A percentile compares a stretch with the other conserved stretches of the same genome.
Evolutionary conservation across 208 protist species (phyloP).

Genomic region (Porcisia deanei): DNA sequence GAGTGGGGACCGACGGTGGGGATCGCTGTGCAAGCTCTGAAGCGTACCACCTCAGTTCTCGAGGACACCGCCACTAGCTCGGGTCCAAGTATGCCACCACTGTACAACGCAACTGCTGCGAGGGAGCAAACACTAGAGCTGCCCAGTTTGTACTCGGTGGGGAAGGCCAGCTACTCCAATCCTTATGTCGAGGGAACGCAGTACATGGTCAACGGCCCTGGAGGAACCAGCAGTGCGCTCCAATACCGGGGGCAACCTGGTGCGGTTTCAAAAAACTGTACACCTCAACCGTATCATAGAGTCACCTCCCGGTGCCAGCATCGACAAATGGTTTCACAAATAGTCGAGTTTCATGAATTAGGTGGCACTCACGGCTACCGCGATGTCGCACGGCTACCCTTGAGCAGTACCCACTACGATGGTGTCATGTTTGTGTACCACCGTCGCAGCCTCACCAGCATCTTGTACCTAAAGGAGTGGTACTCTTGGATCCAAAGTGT

Average conservation of each 20-base stretch:
- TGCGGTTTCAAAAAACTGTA: neutral
- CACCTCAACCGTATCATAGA: neutral
- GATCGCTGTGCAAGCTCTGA: slow-evolving; percentile 51
- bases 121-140: neutral
- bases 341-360: slow-evolving; percentile 78
- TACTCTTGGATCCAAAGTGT: slow-evolving; percentile 44
- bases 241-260: slow-evolving; percentile 12
- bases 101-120: neutral
- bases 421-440: slow-evolving; percentile 84
- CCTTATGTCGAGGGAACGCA: slow-evolving; percentile 9
- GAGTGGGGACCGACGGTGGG: slow-evolving; percentile 61
- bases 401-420: slow-evolving; percentile 59
- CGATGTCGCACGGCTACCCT: slow-evolving; percentile 38
- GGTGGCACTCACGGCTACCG: slow-evolving; percentile 69
- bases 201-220: neutral
- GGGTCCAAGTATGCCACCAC: neutral
- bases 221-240: neutral
- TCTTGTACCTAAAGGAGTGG: slow-evolving; percentile 51
- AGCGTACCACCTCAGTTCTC: slow-evolving; percentile 28
- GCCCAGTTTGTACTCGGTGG: neutral
- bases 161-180: slow-evolving; percentile 5
- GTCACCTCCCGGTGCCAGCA: neutral
- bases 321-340: slow-evolving; percentile 18
- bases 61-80: neutral
- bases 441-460: slow-evolving; percentile 54